Evolutionary conservation across 148 eudicot species (phyloP).

Genomic region (Rheum nobile): DNA sequence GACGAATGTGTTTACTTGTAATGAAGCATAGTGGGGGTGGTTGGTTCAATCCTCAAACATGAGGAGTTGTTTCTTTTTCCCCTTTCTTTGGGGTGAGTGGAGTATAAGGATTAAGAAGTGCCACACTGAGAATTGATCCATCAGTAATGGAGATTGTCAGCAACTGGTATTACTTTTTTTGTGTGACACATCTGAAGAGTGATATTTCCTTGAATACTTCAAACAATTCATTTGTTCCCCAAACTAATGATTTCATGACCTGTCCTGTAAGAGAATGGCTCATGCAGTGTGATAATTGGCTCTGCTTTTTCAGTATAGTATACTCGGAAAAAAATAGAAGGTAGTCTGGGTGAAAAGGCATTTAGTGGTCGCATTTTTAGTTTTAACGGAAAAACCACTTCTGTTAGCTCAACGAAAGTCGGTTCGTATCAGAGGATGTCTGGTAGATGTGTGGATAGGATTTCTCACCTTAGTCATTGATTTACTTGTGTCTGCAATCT

Average conservation of each 20-base stretch:
- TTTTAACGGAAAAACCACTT: not conserved
- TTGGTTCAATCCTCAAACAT: not conserved
- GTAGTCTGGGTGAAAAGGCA: not conserved
- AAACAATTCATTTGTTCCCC: not conserved
- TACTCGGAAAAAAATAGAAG: not conserved
- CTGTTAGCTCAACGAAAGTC: too few species aligned
- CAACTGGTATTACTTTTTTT: not conserved
- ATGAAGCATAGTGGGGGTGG: not conserved
- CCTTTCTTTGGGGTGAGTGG: not conserved
- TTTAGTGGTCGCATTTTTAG: not conserved
- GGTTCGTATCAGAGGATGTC: too few species aligned
- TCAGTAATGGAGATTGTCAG: not conserved
- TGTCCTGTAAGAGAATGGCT: not conserved
- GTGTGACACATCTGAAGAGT: not conserved
- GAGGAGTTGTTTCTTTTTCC: not conserved
- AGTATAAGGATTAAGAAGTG: not conserved
- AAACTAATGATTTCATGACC: not conserved
- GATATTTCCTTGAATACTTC: not conserved
- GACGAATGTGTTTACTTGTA: not conserved
- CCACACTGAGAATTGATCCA: too few species aligned
- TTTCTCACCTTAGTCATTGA: too few species aligned
- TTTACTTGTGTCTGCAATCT: not conserved
- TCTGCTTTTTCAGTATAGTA: not conserved
- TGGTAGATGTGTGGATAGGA: not conserved
- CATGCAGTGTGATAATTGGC: not conserved